Percentiles rank a stretch among this genome's conserved stretches.
phyloP scores from a whole-genome alignment of 257 asterid species.

The Gentiana dahurica region DNA sequence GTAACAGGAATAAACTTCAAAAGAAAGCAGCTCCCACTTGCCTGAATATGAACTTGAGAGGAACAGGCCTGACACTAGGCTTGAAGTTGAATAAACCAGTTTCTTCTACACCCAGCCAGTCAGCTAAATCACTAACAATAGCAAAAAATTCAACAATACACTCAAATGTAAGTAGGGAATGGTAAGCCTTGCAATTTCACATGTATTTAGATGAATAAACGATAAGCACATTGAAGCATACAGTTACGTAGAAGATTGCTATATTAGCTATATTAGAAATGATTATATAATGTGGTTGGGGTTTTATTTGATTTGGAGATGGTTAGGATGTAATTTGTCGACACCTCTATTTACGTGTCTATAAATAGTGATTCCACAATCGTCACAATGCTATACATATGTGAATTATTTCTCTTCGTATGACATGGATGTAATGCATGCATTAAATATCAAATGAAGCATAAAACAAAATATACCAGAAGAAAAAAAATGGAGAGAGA shows the following conservation, averaged over 20 bases:
- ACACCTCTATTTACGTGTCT: no score
- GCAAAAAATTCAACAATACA: slow-evolving; percentile 3
- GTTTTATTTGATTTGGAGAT: no score
- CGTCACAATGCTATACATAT: no score
- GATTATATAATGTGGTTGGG: no score
- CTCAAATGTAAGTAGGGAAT: no score
- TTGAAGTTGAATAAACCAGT: slow-evolving; percentile 89
- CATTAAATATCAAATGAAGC: neutral
- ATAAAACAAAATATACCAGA: neutral
- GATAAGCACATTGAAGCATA: neutral
- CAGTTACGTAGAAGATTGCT: no score
- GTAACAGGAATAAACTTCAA: slow-evolving; percentile 9
- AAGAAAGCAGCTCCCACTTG: slow-evolving; percentile 24
- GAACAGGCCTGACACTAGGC: slow-evolving; percentile 99
- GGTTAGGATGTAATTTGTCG: no score
- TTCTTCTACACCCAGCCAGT: slow-evolving; percentile 97
- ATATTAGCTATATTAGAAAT: no score
- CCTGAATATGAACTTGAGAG: slow-evolving; percentile 99
- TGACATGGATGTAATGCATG: neutral
- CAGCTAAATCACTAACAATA: slow-evolving; percentile 78
- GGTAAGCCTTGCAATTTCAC: neutral
- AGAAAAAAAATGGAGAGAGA: neutral
- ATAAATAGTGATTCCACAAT: no score
- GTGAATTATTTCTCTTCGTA: no score
- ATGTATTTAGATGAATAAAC: neutral